Evolutionary conservation across 768 basidiomycete genomes (phyloP).

Genomic region (Neoboletus brunneissimus): DNA sequence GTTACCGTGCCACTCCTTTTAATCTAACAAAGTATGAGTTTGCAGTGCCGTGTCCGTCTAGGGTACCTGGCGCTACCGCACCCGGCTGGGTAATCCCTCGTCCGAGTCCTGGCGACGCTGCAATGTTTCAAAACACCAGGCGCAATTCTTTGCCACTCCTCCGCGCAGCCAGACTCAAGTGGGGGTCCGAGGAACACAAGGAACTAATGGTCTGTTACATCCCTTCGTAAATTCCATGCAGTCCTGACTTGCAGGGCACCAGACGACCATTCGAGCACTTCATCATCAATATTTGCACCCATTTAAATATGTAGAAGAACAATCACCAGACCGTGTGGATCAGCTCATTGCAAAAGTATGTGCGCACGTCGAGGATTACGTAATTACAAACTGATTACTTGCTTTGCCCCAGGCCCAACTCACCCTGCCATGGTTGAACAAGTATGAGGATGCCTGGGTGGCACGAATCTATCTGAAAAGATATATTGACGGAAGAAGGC

Average conservation of each 20-base stretch:
- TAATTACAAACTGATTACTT: background rate
- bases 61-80: background rate
- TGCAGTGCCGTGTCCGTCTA: conserved; percentile 1
- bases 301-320: conserved; percentile 19
- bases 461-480: conserved; percentile 21
- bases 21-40: background rate
- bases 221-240: background rate
- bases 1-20: background rate
- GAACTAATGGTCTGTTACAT: background rate
- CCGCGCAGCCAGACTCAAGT: background rate
- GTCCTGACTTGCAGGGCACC: background rate
- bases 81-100: background rate
- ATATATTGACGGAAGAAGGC: conserved; percentile 11
- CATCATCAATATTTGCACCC: conserved; percentile 4
- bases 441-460: conserved; percentile 20
- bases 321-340: conserved; percentile 6
- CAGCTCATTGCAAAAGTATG: conserved; percentile 7
- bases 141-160: background rate
- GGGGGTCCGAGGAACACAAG: conserved; percentile 7
- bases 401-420: conserved; percentile 3
- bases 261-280: conserved; percentile 11
- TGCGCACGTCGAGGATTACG: background rate
- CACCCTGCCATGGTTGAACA: conserved; percentile 17
- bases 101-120: background rate
- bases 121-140: background rate